Conservation (phyloP, 1,139 yeast genomes). For the Geotrichum europaeum region DNA sequence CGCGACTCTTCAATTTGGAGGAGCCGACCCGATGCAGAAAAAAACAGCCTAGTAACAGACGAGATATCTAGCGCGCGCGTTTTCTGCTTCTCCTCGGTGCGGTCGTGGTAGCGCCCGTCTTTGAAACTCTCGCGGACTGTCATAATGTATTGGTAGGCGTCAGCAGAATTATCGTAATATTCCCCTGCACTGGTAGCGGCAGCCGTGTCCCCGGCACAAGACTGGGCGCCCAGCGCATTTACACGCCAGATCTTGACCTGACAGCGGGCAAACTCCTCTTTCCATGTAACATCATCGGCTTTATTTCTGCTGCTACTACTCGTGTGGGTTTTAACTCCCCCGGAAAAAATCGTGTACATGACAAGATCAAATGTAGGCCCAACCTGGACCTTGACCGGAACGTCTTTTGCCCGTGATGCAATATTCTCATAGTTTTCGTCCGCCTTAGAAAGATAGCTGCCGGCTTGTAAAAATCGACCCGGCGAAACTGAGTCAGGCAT, state of each 20-base stretch:
- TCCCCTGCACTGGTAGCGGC: constrained; percentile 1
- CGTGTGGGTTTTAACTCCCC: constrained; percentile 41
- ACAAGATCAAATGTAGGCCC: constrained; percentile 62
- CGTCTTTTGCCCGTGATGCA: constrained; percentile 10
- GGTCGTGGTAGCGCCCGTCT: constrained; percentile 72
- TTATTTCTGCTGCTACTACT: constrained; percentile 29
- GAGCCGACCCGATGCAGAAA: constrained; percentile 66
- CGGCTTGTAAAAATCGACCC: constrained; percentile 60
- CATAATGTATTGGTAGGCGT: constrained; percentile 42
- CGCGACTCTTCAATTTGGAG: constrained; percentile 58
- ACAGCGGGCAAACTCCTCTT: constrained; percentile 63
- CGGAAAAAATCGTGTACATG: constrained; percentile 60
- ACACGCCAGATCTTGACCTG: constrained; percentile 41
- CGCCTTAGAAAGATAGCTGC: constrained; percentile 44
- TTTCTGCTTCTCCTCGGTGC: constrained; percentile 38
- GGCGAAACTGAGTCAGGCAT: constrained; percentile 56
- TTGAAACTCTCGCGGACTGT: constrained; percentile 54
- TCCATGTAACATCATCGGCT: constrained; percentile 52
- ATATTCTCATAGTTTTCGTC: constrained; percentile 27
- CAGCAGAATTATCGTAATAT: constrained; percentile 4
- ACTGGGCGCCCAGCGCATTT: constrained; percentile 15
- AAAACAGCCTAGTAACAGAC: constrained; percentile 51
- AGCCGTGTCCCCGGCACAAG: not conserved
- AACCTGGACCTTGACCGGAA: constrained; percentile 33
- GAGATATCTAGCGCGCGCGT: constrained; percentile 38